Base-by-base conservation (phyloP, 495 filamentous ascomycete species). In the Friedmanniomyces simplex region DNA sequence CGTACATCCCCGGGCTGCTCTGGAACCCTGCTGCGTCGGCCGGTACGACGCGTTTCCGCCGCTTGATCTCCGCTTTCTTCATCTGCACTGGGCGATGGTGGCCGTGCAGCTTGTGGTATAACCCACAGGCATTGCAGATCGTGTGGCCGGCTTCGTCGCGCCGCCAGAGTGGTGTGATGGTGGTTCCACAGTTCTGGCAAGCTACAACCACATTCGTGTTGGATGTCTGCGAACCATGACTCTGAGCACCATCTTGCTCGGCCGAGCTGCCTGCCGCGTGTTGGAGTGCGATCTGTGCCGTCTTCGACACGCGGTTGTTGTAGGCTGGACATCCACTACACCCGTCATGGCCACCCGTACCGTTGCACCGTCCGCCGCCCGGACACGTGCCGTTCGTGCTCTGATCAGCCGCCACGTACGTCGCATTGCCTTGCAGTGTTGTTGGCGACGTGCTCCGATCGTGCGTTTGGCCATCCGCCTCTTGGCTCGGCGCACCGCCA, bases 51-150 rank as follows among this genome's bases (percentile, higher is more conserved):
- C 93, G 85, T 74, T 97, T 98, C 57, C 93, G 83, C 42, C 93
- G 82, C 72, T 97, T 97, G 69, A 98, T 98, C 52, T 93, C 83
- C 0, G 86, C 85, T 72, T 96, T 97, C 71, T 98, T 98, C 94
- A 98, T 97, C 0, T 86, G 86, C 13, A 89, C 86, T 7, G 93
- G 93, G 30, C 93, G 81, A 72, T 95, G 91, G 50, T 87, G 83
- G 53, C 91, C 90, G 67, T 98, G 93, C 0, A 98, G 82, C 69
- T 97, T 98, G 71, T 95, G 88, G 67, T 97, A 97, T n/a, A 97
- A 74, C 30, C 93, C 93, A 71, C 93, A 98, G 52, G 93, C 93
- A 74, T 98, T 98, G 74, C 93, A 98, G 59, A 98, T 97, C 4
- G 90, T 96, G 75, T 96, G 89, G 14, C 94, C 94, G 62, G 82